phyloP scores from a whole-genome alignment of 2,329 filamentous ascomycete genomes.

The Aspergillus niger region DNA sequence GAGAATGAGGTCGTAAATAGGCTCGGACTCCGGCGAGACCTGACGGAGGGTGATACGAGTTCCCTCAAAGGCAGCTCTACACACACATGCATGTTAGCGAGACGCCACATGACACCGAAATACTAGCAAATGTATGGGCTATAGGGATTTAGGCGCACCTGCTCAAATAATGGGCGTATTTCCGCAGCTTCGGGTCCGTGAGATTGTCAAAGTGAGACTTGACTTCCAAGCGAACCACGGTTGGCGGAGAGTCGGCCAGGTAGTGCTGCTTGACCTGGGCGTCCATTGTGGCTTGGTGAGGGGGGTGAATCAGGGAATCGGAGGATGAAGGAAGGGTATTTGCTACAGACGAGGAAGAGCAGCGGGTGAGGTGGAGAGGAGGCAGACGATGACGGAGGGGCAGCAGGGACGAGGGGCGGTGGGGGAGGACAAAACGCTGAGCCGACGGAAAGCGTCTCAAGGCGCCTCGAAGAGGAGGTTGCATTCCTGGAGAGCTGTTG shows the following conservation, averaged over 20 bases:
- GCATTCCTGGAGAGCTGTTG: conserved; percentile 18
- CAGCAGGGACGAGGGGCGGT: conserved; percentile 19
- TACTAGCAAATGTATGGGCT: background rate
- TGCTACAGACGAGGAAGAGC: conserved; percentile 20
- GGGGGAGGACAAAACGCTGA: conserved; percentile 20
- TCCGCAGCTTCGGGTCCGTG: conserved; percentile 66
- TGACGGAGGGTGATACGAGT: conserved; percentile 78
- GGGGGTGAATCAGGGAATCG: conserved; percentile 17
- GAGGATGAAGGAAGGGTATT: conserved; percentile 16
- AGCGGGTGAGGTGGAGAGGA: conserved; percentile 17
- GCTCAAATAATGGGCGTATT: conserved; percentile 89
- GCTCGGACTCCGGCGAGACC: conserved; percentile 77
- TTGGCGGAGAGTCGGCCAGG: conserved; percentile 86
- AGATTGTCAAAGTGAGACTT: conserved; percentile 83
- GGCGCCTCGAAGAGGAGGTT: conserved; percentile 23
- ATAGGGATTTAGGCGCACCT: conserved; percentile 52
- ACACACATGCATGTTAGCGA: conserved; percentile 10
- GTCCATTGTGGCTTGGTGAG: conserved; percentile 37
- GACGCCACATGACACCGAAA: background rate
- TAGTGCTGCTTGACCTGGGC: conserved; percentile 63
- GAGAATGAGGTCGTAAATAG: conserved; percentile 79
- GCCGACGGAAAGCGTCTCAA: conserved; percentile 26
- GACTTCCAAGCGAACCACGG: conserved; percentile 83
- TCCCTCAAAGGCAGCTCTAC: conserved; percentile 73
- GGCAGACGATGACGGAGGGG: conserved; percentile 20